Base-by-base conservation (phyloP, 1,139 yeast species). In the Geotrichum citri-aurantii region DNA sequence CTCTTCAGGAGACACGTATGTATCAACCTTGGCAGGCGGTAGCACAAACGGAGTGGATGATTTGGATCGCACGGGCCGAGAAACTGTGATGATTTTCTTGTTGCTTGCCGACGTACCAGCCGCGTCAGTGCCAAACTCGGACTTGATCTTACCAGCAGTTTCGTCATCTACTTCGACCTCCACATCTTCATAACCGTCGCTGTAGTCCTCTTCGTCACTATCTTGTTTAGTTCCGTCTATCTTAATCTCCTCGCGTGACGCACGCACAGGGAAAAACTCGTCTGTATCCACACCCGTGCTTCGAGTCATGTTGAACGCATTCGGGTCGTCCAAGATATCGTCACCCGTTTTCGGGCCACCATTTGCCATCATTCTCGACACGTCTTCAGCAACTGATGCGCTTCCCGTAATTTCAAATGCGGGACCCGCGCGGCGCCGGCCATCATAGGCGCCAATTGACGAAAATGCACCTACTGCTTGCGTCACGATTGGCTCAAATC, bases 401-500 rank as follows among this genome's bases (percentile, higher is more conserved):
- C 21, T 48, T 17, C 50, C 49, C 1, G 52, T 48, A 12, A 53
- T 46, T 29, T 61, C 63, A 31, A 57, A 48, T 6, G 61, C 61
- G 19, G 57, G 60, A 1, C 53, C 59, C 11, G 56, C 44, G 11
- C 50, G 33, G 7, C 60, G 47, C 8, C 54, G 52, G 4, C 55
- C 54, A 29, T 50, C 58, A 29, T 42, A 55, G 23, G 61, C 59
- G 1, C 63, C 61, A n/a, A 73, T 72, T 5, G 71, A 67, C 3
- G 71, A 71, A 52, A 71, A 64, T 12, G 75, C 73, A 5, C 75
- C 75, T 23, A 66, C 66, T 11, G 74, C 75, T 17, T 68, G 68
- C 11, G 68, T 62, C 2, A 66, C 59, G 3, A 66, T 65, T 2
- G 73, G 69, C 52, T 65, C 73, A 65, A 56, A 75, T 66, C 65